A percentile compares a stretch with the other conserved stretches of the same genome.
Evolutionary conservation across 495 filamentous ascomycete species (phyloP).

Genomic region (Aspergillus cristatus): DNA sequence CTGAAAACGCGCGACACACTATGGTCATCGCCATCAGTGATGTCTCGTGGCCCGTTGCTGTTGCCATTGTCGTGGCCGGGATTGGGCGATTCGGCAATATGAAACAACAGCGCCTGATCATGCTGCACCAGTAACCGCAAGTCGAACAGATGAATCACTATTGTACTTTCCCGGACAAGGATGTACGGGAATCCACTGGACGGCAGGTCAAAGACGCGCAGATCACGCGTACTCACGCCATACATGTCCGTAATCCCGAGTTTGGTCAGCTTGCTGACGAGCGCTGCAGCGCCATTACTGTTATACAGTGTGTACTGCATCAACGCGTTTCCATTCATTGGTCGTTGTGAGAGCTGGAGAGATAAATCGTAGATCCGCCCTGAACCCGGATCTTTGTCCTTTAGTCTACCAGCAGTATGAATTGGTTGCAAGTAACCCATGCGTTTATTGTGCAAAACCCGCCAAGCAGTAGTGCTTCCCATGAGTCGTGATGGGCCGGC

Average conservation of each 20-base stretch:
- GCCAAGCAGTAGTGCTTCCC: too few species aligned
- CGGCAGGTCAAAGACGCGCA: slow-evolving; percentile 19
- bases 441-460: too few species aligned
- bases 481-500: too few species aligned
- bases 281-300: background rate
- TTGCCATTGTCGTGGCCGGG: background rate
- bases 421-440: too few species aligned
- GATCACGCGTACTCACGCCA: slow-evolving; percentile 16
- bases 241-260: slow-evolving; percentile 12
- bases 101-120: slow-evolving; percentile 18
- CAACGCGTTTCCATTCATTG: slow-evolving; percentile 5
- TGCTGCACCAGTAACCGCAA: slow-evolving; percentile 20
- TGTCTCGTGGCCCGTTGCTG: slow-evolving; percentile 5
- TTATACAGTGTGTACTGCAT: slow-evolving; percentile 4
- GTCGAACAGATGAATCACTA: slow-evolving; percentile 23
- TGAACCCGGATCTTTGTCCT: too few species aligned
- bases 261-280: slow-evolving; percentile 10
- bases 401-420: too few species aligned
- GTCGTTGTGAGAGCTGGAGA: slow-evolving; percentile 1
- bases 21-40: background rate
- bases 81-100: slow-evolving; percentile 3
- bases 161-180: slow-evolving; percentile 17
- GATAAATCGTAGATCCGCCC: slow-evolving; percentile 2
- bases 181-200: slow-evolving; percentile 23
- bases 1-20: slow-evolving; percentile 16